Base-by-base conservation (phyloP, 768 basidiomycete species). In the Pleurotus pulmonarius region DNA sequence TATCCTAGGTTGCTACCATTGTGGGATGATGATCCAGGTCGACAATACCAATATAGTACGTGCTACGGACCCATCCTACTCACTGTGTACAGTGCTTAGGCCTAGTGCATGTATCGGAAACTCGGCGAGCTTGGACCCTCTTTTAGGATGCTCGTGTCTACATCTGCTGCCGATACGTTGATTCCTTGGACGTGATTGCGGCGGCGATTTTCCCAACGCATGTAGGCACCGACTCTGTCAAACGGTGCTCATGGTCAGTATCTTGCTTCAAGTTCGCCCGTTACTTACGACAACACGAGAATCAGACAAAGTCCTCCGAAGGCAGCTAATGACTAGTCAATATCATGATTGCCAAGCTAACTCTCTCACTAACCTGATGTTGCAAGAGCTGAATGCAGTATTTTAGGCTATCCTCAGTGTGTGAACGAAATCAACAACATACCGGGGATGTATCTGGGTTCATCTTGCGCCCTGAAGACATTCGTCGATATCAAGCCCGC, bases 401-500 rank as follows among this genome's bases (percentile, higher is more conserved):
- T 11, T 38, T 29, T n/a, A 38, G 16, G 40, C 18, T 25, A 52
- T 29, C 3, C 29, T 38, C 2, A 7, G 8, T 11, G 29, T 34
- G 29, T 34, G 29, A 34, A 9, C 29, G 11, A 46, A 12, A 41
- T 39, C 8, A 37, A 20, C 40, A 46, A 45, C 63, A 53, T 56
- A 75, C 75, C 73, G 57, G 76, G 77, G 41, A 78, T 67, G 60
- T 82, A 81, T 61, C 70, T 75, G 0, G 78, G 80, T 59, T 76
- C 80, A 58, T 81, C 79, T 62, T 78, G 64, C 8, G 76, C 74
- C 52, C 73, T 72, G 65, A 81, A 81, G 7, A 81, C 77, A 60
- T 83, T 81, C 26, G 78, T 77, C 1, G 78, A 78, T 56, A 80
- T 77, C 11, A 83, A 61, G 20, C 81, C 80, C 53, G 77, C 69